phyloP scores from a whole-genome alignment of 2,329 filamentous ascomycete genomes.

The Verticillium nonalfalfae region DNA sequence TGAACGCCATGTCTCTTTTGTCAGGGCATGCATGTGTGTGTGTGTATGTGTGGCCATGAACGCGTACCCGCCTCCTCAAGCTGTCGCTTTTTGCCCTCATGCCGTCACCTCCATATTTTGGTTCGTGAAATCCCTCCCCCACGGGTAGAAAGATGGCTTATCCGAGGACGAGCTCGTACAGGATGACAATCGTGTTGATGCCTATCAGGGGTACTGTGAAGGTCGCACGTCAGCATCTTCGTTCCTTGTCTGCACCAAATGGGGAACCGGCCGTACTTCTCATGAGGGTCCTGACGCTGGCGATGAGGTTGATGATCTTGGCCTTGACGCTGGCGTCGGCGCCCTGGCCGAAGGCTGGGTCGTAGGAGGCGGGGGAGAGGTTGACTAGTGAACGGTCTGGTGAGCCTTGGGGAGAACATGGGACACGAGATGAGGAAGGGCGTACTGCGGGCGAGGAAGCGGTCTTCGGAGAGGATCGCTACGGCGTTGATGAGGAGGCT shows the following conservation, averaged over 20 bases:
- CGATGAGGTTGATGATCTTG: slow-evolving; percentile 84
- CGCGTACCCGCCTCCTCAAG: too few species aligned
- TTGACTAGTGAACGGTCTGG: slow-evolving; percentile 44
- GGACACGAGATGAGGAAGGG: background rate
- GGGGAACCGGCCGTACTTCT: slow-evolving; percentile 51
- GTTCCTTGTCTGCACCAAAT: too few species aligned
- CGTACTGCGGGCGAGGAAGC: slow-evolving; percentile 69
- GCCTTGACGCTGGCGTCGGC: slow-evolving; percentile 75
- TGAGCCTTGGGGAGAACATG: background rate
- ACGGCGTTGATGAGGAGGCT: slow-evolving; percentile 91
- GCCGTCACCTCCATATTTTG: background rate
- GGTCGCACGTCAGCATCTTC: background rate
- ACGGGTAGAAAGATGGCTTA: slow-evolving; percentile 29
- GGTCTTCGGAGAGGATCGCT: slow-evolving; percentile 89
- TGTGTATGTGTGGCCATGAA: too few species aligned
- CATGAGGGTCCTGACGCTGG: slow-evolving; percentile 86
- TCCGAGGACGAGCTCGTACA: slow-evolving; percentile 74
- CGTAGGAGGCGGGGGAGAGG: slow-evolving; percentile 63
- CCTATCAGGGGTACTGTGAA: slow-evolving; percentile 74
- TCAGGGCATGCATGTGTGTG: background rate
- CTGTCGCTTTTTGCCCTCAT: too few species aligned
- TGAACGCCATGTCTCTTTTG: background rate
- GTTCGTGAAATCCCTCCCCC: background rate
- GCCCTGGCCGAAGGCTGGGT: slow-evolving; percentile 71
- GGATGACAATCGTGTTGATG: slow-evolving; percentile 75